Conservation (phyloP, 2,329 filamentous ascomycete species). For the Escovopsis sp. region DNA sequence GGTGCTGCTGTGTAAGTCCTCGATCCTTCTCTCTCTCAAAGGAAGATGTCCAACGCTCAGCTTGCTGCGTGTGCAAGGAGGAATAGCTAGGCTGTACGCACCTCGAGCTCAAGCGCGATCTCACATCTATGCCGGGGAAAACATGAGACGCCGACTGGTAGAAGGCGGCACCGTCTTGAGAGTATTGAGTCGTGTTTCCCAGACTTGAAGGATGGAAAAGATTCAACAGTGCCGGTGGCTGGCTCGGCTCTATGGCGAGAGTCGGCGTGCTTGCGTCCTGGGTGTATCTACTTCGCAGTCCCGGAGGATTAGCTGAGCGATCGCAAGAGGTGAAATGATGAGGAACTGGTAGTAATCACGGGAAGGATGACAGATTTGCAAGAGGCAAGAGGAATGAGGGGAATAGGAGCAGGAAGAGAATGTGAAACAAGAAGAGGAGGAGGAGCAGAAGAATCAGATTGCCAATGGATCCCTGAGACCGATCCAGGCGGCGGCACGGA, state of each 20-base stretch:
- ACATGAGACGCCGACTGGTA: constrained; percentile 29
- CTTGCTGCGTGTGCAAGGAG: background rate
- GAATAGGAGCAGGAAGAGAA: constrained; percentile 1
- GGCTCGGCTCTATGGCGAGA: constrained; percentile 37
- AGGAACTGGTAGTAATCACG: too few species aligned
- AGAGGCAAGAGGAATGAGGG: constrained; percentile 2
- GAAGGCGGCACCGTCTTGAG: constrained; percentile 33
- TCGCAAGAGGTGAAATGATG: too few species aligned
- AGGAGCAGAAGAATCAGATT: constrained; percentile 7
- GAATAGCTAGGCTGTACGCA: constrained; percentile 25
- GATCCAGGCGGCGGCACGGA: too few species aligned
- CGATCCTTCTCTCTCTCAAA: background rate
- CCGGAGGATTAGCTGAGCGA: too few species aligned
- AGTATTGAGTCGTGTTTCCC: constrained; percentile 31
- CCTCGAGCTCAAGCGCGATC: constrained; percentile 39
- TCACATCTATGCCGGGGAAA: constrained; percentile 35
- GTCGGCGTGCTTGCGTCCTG: constrained; percentile 37
- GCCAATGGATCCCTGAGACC: constrained; percentile 2
- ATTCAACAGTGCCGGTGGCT: constrained; percentile 34
- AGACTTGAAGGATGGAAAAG: constrained; percentile 35
- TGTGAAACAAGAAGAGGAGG: background rate
- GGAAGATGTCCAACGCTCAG: too few species aligned
- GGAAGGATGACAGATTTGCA: too few species aligned
- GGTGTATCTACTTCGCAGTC: constrained; percentile 43
- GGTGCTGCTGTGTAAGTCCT: constrained; percentile 11